Evolutionary conservation across 202 grass and related monocot genomes (phyloP), one percentile per base, ranked within the genome.

Genomic region (Carex arenaria): DNA sequence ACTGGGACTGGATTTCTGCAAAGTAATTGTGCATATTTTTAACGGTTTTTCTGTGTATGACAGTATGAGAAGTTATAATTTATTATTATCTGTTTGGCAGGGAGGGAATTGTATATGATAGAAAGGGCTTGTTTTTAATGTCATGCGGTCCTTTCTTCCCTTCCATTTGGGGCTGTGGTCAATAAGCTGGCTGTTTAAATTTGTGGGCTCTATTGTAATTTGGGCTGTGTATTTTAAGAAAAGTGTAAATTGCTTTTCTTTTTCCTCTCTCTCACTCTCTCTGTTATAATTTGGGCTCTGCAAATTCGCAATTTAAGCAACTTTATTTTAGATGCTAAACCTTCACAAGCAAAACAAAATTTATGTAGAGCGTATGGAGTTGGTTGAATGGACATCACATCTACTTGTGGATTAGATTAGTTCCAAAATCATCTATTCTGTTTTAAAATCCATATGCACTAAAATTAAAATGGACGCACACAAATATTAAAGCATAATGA

Each of bases 201-300:
- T 56, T 77, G 13, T 77, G 52, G 72, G 72, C 49, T 77, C 13
- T 18, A 77, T 32, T 76, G 72, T 54, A 54, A 54, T 72, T 72
- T 31, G 71, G 47, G 72, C 23, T 17, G 12, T 75, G 0, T 7
- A 54, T 55, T 30, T 75, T 22, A 54, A 75, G 14, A 55, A 75
- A 55, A 55, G 12, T 75, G 72, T 57, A 57, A 77, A 56, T 76
- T 76, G 7, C 2, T 75, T 49, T 8, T 23, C 10, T 23, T 10
- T 62, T 10, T 10, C 7, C 8, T 10, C 14, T 18, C 17, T 36
- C 34, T 36, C 34, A 4, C 8, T 18, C 28, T 18, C 17, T 4
- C 7, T 54, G 71, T 74, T 23, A 32, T 57, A 32, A 76, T 57
- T 57, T 34, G 72, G 14, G 69, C 17, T n/a, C 19, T 40, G 28